Percentiles rank a stretch among this genome's conserved stretches.
phyloP scores from a whole-genome alignment of 148 eudicot species.

The Diospyros kaki region DNA sequence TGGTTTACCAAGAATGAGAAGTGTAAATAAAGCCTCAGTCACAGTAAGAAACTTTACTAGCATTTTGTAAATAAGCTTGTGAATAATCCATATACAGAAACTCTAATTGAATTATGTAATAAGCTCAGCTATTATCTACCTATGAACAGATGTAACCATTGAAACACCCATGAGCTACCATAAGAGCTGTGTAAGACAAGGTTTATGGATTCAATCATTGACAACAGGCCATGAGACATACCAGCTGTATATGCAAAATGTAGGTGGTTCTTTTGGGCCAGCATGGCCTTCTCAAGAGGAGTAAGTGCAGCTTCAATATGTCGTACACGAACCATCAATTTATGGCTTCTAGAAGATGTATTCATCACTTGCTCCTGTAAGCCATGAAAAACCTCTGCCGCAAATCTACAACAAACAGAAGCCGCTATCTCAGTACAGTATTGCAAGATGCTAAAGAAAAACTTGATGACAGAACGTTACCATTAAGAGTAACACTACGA shows the following conservation, averaged over 20 bases:
- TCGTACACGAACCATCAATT: slow-evolving; percentile 68
- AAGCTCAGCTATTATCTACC: no score
- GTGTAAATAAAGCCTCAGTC: not conserved
- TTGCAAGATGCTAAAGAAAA: not conserved
- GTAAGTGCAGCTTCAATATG: slow-evolving; percentile 69
- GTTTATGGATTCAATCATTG: no score
- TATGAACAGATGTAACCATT: no score
- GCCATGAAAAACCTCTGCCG: slow-evolving; percentile 89
- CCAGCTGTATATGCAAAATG: slow-evolving; percentile 93
- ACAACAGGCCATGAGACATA: slow-evolving; percentile 27
- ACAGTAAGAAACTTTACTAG: not conserved
- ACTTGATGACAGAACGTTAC: not conserved
- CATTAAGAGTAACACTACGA: not conserved
- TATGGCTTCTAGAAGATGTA: slow-evolving; percentile 81
- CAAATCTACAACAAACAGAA: slow-evolving; percentile 51
- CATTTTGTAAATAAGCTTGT: not conserved
- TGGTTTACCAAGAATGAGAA: not conserved
- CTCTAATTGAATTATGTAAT: not conserved
- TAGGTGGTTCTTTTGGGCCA: slow-evolving; percentile 85
- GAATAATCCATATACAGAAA: not conserved
- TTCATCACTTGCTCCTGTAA: slow-evolving; percentile 72
- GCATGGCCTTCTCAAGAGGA: slow-evolving; percentile 74
- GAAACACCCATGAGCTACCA: no score
- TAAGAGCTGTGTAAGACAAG: no score
- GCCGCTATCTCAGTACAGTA: slow-evolving; percentile 16